A percentile compares a stretch with the other conserved stretches of the same genome.
phyloP scores from a whole-genome alignment of 768 basidiomycete genomes.

The Rhizopogon salebrosus region DNA sequence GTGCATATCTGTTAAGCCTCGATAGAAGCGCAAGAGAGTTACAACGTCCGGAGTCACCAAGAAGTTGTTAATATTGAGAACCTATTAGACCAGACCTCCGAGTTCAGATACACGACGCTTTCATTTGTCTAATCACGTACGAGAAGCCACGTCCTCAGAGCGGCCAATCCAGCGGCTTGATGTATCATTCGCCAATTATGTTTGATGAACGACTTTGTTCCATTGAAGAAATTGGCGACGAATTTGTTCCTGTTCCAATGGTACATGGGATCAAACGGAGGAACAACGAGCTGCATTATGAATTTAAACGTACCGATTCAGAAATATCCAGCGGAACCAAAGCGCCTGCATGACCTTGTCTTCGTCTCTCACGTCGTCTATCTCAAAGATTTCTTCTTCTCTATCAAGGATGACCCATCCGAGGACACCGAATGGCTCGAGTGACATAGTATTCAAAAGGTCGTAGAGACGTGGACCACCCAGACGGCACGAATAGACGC shows the following conservation, averaged over 20 bases:
- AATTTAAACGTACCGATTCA: constrained; percentile 49
- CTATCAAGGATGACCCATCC: constrained; percentile 66
- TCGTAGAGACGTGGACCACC: constrained; percentile 64
- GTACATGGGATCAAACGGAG: background rate
- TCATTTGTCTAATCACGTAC: constrained; percentile 30
- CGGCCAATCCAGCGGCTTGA: constrained; percentile 61
- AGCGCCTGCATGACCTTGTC: constrained; percentile 76
- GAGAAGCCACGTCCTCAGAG: constrained; percentile 56
- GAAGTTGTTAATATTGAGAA: constrained; percentile 50
- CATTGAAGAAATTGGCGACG: constrained; percentile 48
- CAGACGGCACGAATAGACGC: constrained; percentile 59
- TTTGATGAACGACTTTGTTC: constrained; percentile 49
- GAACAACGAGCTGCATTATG: too few relatives aligned
- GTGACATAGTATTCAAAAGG: constrained; percentile 51
- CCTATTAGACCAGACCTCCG: constrained; percentile 31
- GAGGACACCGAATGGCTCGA: constrained; percentile 60
- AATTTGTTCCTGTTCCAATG: constrained; percentile 42
- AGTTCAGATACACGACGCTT: background rate
- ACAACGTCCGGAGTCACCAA: constrained; percentile 47
- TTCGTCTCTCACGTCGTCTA: constrained; percentile 66
- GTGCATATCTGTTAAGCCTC: constrained; percentile 44
- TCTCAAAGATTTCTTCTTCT: constrained; percentile 73
- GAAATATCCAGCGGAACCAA: constrained; percentile 71
- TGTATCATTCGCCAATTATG: constrained; percentile 66
- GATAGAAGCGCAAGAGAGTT: constrained; percentile 48